Base-by-base conservation (phyloP, 352 stramenopile species). In the Nothophytophthora sp. region DNA sequence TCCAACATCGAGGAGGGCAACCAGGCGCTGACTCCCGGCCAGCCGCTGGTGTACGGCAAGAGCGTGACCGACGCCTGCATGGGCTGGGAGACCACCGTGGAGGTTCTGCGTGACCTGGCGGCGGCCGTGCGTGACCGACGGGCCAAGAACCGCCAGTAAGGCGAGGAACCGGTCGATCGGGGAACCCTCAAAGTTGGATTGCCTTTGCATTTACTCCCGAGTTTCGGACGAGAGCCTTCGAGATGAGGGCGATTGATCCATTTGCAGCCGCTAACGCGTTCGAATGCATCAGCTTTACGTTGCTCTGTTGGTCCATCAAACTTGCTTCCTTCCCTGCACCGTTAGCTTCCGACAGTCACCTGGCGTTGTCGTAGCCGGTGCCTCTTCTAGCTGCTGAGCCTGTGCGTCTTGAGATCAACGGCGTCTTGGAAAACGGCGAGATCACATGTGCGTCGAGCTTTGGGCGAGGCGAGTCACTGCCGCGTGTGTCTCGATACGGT, bases 1-100 rank as follows among this genome's bases (percentile, higher is more conserved):
- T 95, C 84, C 16, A 92, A 96, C 63, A 77, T 95, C 18, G 63
- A 88, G 30, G 86, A 94, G 37, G 87, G 87, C 16, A 86, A 73
- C 41, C 87, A 95, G 70, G 69, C 78, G 42, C 59, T 96, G 29
- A 71, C 83, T 39, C 79, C 81, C 0, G 83, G 82, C 37, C 66
- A 90, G 56, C 76, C 83, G 35, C 73, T 96, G 13, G 78, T 86
- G 58, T 94, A 95, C 65, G 87, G 87, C 61, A 91, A 95, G 76
- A 95, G 86, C 51, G 81, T 96, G 45, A 96, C 87, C 23, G 87
- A 96, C 49, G 87, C 87, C 8, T 96, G 87, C 74, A 93, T 96
- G 67, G 65, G 84, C 58, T 95, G 87, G 81, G 86, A 93, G 36
- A 84, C 65, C 34, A 92, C 82, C 4, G 60, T 86, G 25, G 53